A percentile compares a stretch with the other conserved stretches of the same genome.
These are phyloP conservation scores for Colletotrichum magnum DNA, from an alignment of 2,329 filamentous ascomycete species.

Conservation along the genomic window DNA sequence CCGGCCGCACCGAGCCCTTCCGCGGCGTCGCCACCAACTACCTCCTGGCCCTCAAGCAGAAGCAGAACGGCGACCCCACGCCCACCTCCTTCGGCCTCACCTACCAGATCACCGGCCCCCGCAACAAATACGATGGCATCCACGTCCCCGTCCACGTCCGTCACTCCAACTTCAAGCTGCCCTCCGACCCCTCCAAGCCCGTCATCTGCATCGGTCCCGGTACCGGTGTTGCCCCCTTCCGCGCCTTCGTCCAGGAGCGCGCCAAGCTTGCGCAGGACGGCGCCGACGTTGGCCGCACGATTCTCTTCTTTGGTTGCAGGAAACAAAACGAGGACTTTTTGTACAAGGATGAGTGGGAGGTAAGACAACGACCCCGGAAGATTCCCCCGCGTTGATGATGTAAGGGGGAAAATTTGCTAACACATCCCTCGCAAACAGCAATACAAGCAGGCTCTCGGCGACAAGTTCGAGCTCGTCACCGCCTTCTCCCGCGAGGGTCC, in stretches of 20 bases:
- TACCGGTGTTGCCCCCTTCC: slow-evolving; percentile 96
- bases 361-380: slow-evolving; percentile 62
- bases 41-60: slow-evolving; percentile 92
- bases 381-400: neutral
- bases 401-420: slow-evolving; percentile 6
- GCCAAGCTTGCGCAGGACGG: slow-evolving; percentile 86
- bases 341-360: slow-evolving; percentile 93
- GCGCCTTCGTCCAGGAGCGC: slow-evolving; percentile 94
- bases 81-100: slow-evolving; percentile 87
- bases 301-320: slow-evolving; percentile 96
- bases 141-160: slow-evolving; percentile 96
- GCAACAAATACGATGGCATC: slow-evolving; percentile 97
- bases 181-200: slow-evolving; percentile 93
- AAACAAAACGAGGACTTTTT: slow-evolving; percentile 91
- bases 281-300: slow-evolving; percentile 85
- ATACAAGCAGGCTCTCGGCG: slow-evolving; percentile 86
- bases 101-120: slow-evolving; percentile 88
- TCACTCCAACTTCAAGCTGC: slow-evolving; percentile 99
- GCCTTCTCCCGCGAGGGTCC: slow-evolving; percentile 93
- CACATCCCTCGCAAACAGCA: slow-evolving; percentile 65
- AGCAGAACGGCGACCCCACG: slow-evolving; percentile 89
- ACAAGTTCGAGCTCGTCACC: slow-evolving; percentile 90
- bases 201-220: slow-evolving; percentile 97
- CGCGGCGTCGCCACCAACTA: slow-evolving; percentile 98
- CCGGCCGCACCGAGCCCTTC: slow-evolving; percentile 82